Base-by-base conservation (phyloP, 2,329 filamentous ascomycete species). In the Epichloe uncinata region DNA sequence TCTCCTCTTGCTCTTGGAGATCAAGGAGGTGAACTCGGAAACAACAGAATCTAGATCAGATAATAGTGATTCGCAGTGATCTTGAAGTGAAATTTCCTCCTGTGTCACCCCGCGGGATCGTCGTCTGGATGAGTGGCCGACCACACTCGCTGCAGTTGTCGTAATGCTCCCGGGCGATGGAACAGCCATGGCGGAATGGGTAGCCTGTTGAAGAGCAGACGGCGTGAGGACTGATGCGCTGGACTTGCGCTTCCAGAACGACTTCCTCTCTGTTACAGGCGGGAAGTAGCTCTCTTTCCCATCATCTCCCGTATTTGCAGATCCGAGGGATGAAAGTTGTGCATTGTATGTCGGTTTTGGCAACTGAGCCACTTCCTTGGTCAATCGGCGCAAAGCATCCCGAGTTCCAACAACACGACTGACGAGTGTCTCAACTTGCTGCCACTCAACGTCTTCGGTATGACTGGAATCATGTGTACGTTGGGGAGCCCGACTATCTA, bases 241-340 rank as follows among this genome's bases (percentile, higher is more conserved):
- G 1, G 83, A 73, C 67, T 95, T 96, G 45, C 91, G 81, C 65
- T 89, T 95, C 93, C 93, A 98, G 61, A 98, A 97, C 0, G 87
- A 74, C 52, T 81, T 78, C 63, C 75, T 87, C 49, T 88, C 81
- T 3, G 67, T 59, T 7, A 62, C 57, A 8, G 64, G 57, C 2
- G 68, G 56, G 30, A 79, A 81, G 57, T 82, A 83, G 51, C 78
- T 72, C 36, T 77, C 78, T 3, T 65, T 63, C 15, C 26, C 45
- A 3, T 60, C 55, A 8, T 57, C 58, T 16, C 40, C 47, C 9
- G 44, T 40, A 11, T 42, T 33, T 18, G 74, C 75, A 0, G 66
- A 66, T 30, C 59, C 63, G 0, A 70, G 71, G 7, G 72, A 70
- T 35, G 76, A 59, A 54, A 69, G 63, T 15, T 66, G 60, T 9